Evolutionary conservation across 805 yeast genomes (phyloP), one percentile per base, ranked within the genome.

Genomic region (Scheffersomyces amazonensis): DNA sequence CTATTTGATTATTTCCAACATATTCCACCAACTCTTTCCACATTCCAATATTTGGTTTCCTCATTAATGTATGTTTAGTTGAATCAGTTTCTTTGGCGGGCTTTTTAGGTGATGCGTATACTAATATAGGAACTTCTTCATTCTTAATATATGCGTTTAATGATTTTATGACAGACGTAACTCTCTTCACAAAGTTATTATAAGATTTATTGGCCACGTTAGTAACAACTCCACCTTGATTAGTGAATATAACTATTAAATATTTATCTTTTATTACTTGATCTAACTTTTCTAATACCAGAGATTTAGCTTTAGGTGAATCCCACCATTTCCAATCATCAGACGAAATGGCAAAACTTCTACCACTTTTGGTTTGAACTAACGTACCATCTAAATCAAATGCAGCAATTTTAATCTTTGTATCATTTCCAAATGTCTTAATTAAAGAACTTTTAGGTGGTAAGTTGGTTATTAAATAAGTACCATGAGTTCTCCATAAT

Each of bases 331-430:
- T 65, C 98, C 98, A 91, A 58, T 91, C 98, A 3, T 58, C 43
- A 1, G 84, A 73, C 6, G 75, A 64, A 17, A 71, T 60, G 0
- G 88, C 71, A 53, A 81, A 87, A 33, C 66, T 73, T 13, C 52
- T 33, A 1, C 87, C 87, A 0, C 86, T 73, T 52, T 77, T 81
- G 0, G 96, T 81, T 12, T 56, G 54, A 0, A 87, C 76, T 6
- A 91, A 48, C 0, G 98, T 91, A 7, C 78, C 83, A 64, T 91
- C 99, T 35, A 91, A 66, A 58, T 91, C 98, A 59, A 90, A 91
- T 0, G 85, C 84, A 2, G 87, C 87, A 1, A 84, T 50, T 30
- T 68, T 69, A 43, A 1, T 37, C 33, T 6, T 32, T 12, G 48
- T 36, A 50, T 9, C 34, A 6, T 4, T 28, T 17, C 11, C 18